Conservation (phyloP, 768 basidiomycete genomes). For the Clavaria fumosa region DNA sequence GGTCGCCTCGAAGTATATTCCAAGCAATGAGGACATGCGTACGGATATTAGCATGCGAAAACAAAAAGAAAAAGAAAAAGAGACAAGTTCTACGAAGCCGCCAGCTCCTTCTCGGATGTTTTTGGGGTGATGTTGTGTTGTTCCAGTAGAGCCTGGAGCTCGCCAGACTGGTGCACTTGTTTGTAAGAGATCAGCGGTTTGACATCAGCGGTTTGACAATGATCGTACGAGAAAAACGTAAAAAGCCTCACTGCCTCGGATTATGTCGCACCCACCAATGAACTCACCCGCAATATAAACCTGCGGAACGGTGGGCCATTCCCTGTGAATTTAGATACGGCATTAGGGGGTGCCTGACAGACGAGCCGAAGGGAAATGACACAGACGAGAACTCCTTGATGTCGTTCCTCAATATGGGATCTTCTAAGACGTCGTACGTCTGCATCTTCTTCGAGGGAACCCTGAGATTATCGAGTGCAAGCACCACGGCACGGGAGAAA, state of each 20-base stretch:
- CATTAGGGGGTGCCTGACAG: not conserved
- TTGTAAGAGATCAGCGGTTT: too few species aligned
- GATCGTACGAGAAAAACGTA: slow-evolving; percentile 3
- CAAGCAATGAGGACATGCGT: too few species aligned
- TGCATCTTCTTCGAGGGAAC: slow-evolving; percentile 70
- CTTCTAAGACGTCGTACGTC: slow-evolving; percentile 83
- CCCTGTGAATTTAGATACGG: slow-evolving; percentile 29
- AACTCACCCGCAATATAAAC: slow-evolving; percentile 92
- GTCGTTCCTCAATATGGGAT: slow-evolving; percentile 62
- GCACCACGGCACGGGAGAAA: slow-evolving; percentile 88
- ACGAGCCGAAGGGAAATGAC: not conserved
- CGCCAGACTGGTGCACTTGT: slow-evolving; percentile 98
- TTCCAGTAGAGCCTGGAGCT: slow-evolving; percentile 69
- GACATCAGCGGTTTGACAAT: slow-evolving; percentile 5
- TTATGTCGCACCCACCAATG: slow-evolving; percentile 92
- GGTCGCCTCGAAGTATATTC: too few species aligned
- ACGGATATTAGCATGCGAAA: too few species aligned
- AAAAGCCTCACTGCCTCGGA: slow-evolving; percentile 62
- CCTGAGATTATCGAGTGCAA: slow-evolving; percentile 74
- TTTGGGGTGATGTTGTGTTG: slow-evolving; percentile 58
- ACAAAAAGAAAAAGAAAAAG: too few species aligned
- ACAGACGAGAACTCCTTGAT: slow-evolving; percentile 98
- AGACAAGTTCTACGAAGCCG: too few species aligned
- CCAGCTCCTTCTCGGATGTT: too few species aligned
- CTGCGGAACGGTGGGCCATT: slow-evolving; percentile 98